These are phyloP conservation scores for Amanita polypyramis DNA, from an alignment of 768 basidiomycete species.

Conservation along the genomic window DNA sequence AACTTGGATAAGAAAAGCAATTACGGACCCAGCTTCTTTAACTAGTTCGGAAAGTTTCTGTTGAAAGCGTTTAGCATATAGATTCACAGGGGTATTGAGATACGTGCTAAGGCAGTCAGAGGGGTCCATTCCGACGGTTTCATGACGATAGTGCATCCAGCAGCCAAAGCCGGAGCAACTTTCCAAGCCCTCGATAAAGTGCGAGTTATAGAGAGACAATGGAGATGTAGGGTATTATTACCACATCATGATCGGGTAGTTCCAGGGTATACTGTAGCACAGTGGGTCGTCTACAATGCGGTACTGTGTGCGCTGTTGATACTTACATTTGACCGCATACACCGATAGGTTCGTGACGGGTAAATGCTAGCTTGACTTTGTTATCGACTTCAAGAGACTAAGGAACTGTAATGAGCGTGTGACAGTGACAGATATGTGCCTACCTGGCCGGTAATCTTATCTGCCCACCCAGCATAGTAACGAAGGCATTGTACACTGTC, in stretches of 20 bases:
- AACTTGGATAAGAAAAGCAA: conserved; percentile 9
- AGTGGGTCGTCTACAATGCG: background rate
- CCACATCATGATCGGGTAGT: conserved; percentile 88
- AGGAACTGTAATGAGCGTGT: background rate
- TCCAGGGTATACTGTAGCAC: conserved; percentile 72
- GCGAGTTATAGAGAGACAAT: background rate
- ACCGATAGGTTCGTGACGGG: conserved; percentile 85
- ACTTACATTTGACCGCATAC: conserved; percentile 86
- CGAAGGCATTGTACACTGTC: conserved; percentile 70
- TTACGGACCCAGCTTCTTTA: conserved; percentile 68
- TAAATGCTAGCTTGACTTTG: conserved; percentile 74
- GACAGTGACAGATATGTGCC: conserved; percentile 9
- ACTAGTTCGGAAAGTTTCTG: conserved; percentile 78
- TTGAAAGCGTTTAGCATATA: conserved; percentile 4
- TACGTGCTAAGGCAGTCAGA: conserved; percentile 63
- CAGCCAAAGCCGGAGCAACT: conserved; percentile 84
- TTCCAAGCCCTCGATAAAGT: conserved; percentile 64
- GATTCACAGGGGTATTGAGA: conserved; percentile 1
- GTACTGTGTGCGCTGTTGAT: background rate
- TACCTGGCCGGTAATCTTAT: conserved; percentile 87
- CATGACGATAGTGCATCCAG: conserved; percentile 90
- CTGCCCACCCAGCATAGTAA: conserved; percentile 95
- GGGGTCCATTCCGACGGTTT: conserved; percentile 89
- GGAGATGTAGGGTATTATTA: conserved; percentile 13
- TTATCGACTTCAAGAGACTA: conserved; percentile 77